Evolutionary conservation across 345 rosid genomes (phyloP).

Genomic region (Gossypium bickii): DNA sequence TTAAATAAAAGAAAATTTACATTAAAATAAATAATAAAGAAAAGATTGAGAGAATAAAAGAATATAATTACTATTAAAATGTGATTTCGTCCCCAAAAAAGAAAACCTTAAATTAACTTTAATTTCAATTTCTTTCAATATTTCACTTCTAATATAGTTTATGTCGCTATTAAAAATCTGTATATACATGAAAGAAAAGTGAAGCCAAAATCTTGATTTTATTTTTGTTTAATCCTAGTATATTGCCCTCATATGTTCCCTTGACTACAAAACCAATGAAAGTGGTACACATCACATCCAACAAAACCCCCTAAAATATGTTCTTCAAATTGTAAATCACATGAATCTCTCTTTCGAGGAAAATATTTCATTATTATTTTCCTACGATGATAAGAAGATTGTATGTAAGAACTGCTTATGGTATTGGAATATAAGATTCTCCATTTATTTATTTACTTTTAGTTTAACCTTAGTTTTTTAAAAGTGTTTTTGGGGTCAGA

Average conservation of each 20-base stretch:
- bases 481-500: no score
- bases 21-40: no score
- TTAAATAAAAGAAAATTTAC: no score
- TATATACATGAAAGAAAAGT: background rate
- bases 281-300: slow-evolving; percentile 34
- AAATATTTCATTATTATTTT: background rate
- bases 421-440: background rate
- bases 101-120: background rate
- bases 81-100: no score
- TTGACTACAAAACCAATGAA: slow-evolving; percentile 7
- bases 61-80: no score
- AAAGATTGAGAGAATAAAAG: no score
- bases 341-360: background rate
- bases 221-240: slow-evolving; percentile 1
- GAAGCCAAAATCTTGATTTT: background rate
- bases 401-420: slow-evolving; percentile 6
- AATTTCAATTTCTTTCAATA: background rate
- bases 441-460: background rate
- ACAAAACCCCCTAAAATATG: slow-evolving; percentile 2
- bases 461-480: background rate
- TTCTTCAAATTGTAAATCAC: slow-evolving; percentile 15
- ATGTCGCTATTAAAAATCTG: background rate
- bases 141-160: background rate
- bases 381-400: background rate
- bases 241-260: slow-evolving; percentile 29